A percentile compares a stretch with the other conserved stretches of the same genome.
These are phyloP conservation scores for Dipteronia sinensis DNA, from an alignment of 345 rosid genomes.

Conservation along the genomic window DNA sequence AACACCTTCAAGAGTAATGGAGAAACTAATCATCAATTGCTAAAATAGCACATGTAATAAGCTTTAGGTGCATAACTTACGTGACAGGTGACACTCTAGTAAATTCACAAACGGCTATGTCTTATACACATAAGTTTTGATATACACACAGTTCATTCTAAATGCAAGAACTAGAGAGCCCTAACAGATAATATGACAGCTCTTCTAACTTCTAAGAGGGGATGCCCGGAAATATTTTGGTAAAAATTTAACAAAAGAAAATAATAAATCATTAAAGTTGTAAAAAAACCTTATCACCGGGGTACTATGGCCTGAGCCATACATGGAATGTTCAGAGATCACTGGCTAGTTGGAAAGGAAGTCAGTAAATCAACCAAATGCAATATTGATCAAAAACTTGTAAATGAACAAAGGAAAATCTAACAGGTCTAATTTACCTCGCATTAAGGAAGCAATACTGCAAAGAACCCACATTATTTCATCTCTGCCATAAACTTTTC, in stretches of 20 bases:
- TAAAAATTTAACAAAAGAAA: neutral
- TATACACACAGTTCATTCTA: neutral
- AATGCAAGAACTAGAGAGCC: neutral
- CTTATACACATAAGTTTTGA: neutral
- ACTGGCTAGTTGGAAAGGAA: neutral
- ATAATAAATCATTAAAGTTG: neutral
- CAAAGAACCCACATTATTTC: constrained; percentile 54
- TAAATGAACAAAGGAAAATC: neutral
- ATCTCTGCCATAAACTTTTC: constrained; percentile 98
- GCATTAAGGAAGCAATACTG: constrained; percentile 17
- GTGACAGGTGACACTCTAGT: neutral
- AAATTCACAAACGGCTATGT: neutral
- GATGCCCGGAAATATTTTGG: neutral
- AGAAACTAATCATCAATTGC: neutral
- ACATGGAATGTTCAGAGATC: constrained; percentile 3
- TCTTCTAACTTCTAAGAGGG: neutral
- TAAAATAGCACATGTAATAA: neutral
- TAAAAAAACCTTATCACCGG: neutral
- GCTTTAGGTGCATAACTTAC: neutral
- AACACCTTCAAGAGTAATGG: neutral
- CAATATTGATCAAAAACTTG: neutral
- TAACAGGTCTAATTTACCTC: constrained; percentile 50
- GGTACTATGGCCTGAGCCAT: neutral
- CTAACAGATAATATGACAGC: neutral
- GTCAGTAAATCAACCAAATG: constrained; percentile 8